These are phyloP conservation scores for Rhizopus stolonifer DNA, from an alignment of 371 early-diverging fungal species.

Conservation along the genomic window DNA sequence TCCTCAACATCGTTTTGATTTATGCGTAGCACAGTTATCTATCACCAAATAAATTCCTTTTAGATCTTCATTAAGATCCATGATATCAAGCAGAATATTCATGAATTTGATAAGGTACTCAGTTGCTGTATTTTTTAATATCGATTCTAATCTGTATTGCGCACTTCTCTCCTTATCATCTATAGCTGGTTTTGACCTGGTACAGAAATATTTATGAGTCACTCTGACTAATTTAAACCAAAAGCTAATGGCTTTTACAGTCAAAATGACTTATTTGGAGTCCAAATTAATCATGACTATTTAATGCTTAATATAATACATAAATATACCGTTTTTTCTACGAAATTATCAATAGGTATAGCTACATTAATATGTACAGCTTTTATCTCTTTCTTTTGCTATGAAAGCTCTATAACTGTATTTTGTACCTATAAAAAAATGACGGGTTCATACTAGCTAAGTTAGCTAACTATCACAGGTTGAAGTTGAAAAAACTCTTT, in stretches of 20 bases:
- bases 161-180: conserved; percentile 13
- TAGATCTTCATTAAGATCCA: conserved; percentile 15
- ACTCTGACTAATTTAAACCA: not conserved
- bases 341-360: too few relatives aligned
- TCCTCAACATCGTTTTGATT: conserved; percentile 16
- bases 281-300: not conserved
- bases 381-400: too few relatives aligned
- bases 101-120: conserved; percentile 19
- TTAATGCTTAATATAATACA: too few relatives aligned
- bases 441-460: too few relatives aligned
- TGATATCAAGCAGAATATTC: conserved; percentile 16
- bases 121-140: conserved; percentile 15
- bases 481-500: not conserved
- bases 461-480: not conserved
- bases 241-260: conserved; percentile 1
- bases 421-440: too few relatives aligned
- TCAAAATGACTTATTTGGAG: too few relatives aligned
- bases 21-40: conserved; percentile 15
- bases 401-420: too few relatives aligned
- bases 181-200: not conserved
- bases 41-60: conserved; percentile 15
- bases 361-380: too few relatives aligned
- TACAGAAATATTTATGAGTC: not conserved
- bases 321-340: too few relatives aligned
- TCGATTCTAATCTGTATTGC: conserved; percentile 13